These are phyloP conservation scores for Apiotrichum porosum DNA, from an alignment of 1,284 basidiomycete genomes.

Conservation along the genomic window DNA sequence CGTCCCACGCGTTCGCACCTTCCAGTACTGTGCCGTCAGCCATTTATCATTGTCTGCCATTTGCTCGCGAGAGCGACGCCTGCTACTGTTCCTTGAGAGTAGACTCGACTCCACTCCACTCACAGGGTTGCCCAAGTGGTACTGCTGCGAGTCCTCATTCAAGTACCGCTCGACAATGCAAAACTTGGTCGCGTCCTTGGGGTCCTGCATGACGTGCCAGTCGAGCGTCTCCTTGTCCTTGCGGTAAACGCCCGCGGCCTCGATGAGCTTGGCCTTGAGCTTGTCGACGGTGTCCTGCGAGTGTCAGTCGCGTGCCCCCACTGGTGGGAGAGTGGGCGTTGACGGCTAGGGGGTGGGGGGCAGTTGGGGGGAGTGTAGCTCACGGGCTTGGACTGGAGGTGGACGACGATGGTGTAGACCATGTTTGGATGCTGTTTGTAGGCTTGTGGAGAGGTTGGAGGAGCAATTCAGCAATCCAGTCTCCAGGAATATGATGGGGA, in stretches of 20 bases:
- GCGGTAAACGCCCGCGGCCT: slow-evolving; percentile 44
- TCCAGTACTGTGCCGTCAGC: slow-evolving; percentile 36
- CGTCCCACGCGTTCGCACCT: slow-evolving; percentile 6
- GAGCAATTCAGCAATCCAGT: too few species aligned
- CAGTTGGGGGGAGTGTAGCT: slow-evolving; percentile 4
- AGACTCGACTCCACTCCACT: slow-evolving; percentile 12
- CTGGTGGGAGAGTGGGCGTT: too few species aligned
- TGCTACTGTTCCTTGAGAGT: too few species aligned
- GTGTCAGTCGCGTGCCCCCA: neutral
- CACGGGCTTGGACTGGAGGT: slow-evolving; percentile 42
- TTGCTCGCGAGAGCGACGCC: too few species aligned
- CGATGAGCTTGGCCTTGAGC: slow-evolving; percentile 45
- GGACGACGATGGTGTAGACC: slow-evolving; percentile 49
- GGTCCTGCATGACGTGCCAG: slow-evolving; percentile 48
- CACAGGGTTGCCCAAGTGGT: slow-evolving; percentile 45
- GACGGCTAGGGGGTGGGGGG: too few species aligned
- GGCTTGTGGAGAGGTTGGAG: neutral
- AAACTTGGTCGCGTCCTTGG: slow-evolving; percentile 47
- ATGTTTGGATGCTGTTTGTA: too few species aligned
- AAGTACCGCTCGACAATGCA: slow-evolving; percentile 48
- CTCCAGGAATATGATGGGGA: too few species aligned
- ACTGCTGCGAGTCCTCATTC: slow-evolving; percentile 43
- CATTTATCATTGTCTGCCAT: too few species aligned
- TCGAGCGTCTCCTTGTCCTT: slow-evolving; percentile 46
- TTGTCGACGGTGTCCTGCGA: slow-evolving; percentile 40